Base-by-base conservation (phyloP, 257 asterid species). In the Nemophila menziesii region DNA sequence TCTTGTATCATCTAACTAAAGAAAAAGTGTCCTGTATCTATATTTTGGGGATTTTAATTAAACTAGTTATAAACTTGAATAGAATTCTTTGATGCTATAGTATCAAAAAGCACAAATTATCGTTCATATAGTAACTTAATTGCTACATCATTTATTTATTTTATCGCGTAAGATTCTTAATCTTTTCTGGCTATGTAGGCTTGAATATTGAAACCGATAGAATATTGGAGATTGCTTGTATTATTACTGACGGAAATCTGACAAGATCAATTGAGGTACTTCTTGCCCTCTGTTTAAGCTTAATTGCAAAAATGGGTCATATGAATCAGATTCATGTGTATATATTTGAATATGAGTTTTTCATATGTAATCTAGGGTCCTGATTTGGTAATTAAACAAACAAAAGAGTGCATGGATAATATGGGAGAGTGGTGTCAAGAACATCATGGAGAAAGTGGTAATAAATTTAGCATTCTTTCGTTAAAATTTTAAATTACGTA, bases 351-450 rank as follows among this genome's bases (percentile, higher is more conserved):
- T 54, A n/a, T 18, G 8, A 24, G 33, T 57, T 4, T 16, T 21
- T 38, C 4, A 49, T 58, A 53, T 36, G 5, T 43, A n/a, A n/a
- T n/a, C n/a, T n/a, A 90, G 98, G 96, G 96, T 29, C 98, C 98
- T 46, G 89, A 84, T 69, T 65, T 89, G 70, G 78, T 89, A 63
- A 89, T 89, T 55, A 78, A 74, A 66, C 98, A 84, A 71, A 26
- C 75, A 20, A 71, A 68, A 62, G 94, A 84, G 65, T 81, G 93
- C 45, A 68, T 89, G 54, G 92, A 81, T 60, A 64, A 65, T 52
- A 89, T 89, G 98, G 96, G 96, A 46, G 78, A 80, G 58, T 89
- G 98, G 98, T 89, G 98, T 68, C 94, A 78, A 66, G 70, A 71
- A 51, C 98, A 89, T 71, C 98, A 84, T 65, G 56, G 56, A 41